These are phyloP conservation scores for Candida dubliniensis DNA, from an alignment of 1,139 yeast species.

Conservation along the genomic window DNA sequence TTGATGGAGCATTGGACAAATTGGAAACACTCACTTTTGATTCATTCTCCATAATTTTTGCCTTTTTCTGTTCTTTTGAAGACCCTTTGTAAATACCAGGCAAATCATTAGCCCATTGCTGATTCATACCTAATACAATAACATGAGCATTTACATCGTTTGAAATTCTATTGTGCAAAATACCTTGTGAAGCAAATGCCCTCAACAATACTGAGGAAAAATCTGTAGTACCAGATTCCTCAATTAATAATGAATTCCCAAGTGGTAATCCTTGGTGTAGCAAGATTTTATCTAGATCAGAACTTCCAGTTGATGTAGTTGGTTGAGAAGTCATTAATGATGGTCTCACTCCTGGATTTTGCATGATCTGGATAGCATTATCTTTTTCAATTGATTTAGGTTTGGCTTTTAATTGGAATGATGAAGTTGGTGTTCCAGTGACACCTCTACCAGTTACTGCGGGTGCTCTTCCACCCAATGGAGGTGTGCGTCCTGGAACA, in stretches of 20 bases:
- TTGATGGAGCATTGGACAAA: slow-evolving; percentile 32
- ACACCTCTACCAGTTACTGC: slow-evolving; percentile 9
- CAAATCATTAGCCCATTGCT: slow-evolving; percentile 66
- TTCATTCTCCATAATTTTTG: slow-evolving; percentile 57
- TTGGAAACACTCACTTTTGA: slow-evolving; percentile 69
- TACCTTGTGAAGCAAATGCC: slow-evolving; percentile 77
- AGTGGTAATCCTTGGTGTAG: slow-evolving; percentile 86
- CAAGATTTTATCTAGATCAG: slow-evolving; percentile 71
- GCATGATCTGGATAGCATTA: slow-evolving; percentile 12
- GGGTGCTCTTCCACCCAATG: slow-evolving; percentile 6
- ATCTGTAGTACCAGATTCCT: slow-evolving; percentile 89
- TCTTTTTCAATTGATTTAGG: slow-evolving; percentile 13
- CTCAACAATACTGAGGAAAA: slow-evolving; percentile 74
- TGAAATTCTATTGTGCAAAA: slow-evolving; percentile 59
- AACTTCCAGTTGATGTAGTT: slow-evolving; percentile 74
- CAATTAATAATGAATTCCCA: slow-evolving; percentile 68
- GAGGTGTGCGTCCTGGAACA: slow-evolving; percentile 5
- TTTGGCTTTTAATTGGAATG: slow-evolving; percentile 12
- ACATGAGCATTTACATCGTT: slow-evolving; percentile 50
- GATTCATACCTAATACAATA: slow-evolving; percentile 63
- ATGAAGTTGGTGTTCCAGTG: slow-evolving; percentile 10
- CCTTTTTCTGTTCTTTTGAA: slow-evolving; percentile 63
- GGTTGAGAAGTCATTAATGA: slow-evolving; percentile 75
- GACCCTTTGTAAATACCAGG: slow-evolving; percentile 82
- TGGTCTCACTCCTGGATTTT: slow-evolving; percentile 68